These are phyloP conservation scores for Candida coquimbonensis DNA, from an alignment of 805 yeast genomes.

Conservation along the genomic window DNA sequence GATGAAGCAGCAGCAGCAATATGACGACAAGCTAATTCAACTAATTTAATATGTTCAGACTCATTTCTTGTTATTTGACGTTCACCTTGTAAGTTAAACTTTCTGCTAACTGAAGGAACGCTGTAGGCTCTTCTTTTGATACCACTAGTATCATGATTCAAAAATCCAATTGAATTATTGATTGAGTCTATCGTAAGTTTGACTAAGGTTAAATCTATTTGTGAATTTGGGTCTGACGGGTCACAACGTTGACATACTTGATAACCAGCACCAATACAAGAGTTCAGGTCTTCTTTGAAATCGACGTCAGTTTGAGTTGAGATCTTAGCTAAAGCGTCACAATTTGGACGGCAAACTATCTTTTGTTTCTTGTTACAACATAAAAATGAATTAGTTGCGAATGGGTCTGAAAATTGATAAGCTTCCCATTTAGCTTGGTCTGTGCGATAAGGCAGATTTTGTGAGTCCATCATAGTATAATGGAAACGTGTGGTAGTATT, in stretches of 20 bases:
- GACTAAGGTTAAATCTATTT: slow-evolving; percentile 19
- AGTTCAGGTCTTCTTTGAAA: slow-evolving; percentile 34
- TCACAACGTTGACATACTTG: slow-evolving; percentile 49
- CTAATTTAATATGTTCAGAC: slow-evolving; percentile 60
- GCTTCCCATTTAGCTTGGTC: slow-evolving; percentile 45
- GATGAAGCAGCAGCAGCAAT: slow-evolving; percentile 68
- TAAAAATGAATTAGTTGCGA: slow-evolving; percentile 51
- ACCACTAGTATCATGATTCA: slow-evolving; percentile 10
- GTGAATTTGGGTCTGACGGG: slow-evolving; percentile 31
- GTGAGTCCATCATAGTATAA: too few relatives aligned
- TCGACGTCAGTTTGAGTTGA: slow-evolving; percentile 32
- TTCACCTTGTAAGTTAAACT: slow-evolving; percentile 5
- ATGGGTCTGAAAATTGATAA: slow-evolving; percentile 59
- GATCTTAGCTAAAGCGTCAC: slow-evolving; percentile 42
- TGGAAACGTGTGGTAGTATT: too few relatives aligned
- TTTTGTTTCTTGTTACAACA: slow-evolving; percentile 40
- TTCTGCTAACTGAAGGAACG: slow-evolving; percentile 14
- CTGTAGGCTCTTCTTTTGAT: slow-evolving; percentile 21
- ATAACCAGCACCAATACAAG: slow-evolving; percentile 41
- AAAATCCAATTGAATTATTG: slow-evolving; percentile 51
- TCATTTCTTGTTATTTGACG: slow-evolving; percentile 46
- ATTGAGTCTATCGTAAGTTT: slow-evolving; percentile 48
- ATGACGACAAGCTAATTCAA: slow-evolving; percentile 76
- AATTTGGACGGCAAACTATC: slow-evolving; percentile 61
- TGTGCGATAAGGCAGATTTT: background rate